These are phyloP conservation scores for Pigoraptor vietnamica DNA, from an alignment of 78 protist species.

Conservation along the genomic window DNA sequence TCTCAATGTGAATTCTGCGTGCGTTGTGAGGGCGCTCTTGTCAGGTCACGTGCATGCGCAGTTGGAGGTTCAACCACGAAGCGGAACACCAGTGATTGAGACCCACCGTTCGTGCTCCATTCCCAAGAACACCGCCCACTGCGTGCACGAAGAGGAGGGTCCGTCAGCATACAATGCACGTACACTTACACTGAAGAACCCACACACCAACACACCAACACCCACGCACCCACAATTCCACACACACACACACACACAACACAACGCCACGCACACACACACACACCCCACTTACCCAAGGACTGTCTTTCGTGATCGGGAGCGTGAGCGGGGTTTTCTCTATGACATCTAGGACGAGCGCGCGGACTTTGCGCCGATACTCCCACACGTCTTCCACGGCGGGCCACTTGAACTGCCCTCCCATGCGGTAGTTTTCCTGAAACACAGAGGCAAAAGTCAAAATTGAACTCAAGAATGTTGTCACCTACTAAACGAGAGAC, in stretches of 20 bases:
- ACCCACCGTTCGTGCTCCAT: conserved; percentile 57
- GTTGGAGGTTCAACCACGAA: not conserved
- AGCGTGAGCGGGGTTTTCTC: not conserved
- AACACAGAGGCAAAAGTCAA: not conserved
- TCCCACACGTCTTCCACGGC: conserved; percentile 27
- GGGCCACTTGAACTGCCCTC: conserved; percentile 3
- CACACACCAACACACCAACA: not conserved
- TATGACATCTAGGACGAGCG: conserved; percentile 25
- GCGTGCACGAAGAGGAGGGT: not conserved
- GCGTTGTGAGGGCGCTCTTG: not conserved
- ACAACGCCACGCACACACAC: not conserved
- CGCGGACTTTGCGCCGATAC: conserved; percentile 55
- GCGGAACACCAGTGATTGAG: not conserved
- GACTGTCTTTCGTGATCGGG: conserved; percentile 31
- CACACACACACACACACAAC: not conserved
- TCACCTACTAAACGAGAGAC: no score
- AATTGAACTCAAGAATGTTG: not conserved
- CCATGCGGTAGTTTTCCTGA: not conserved
- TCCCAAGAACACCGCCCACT: conserved; percentile 58
- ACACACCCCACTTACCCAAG: conserved; percentile 5
- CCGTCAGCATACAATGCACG: not conserved
- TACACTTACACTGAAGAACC: not conserved
- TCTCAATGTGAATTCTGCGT: conserved; percentile 58
- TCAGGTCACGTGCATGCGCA: no score
- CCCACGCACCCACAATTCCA: not conserved